phyloP scores from a whole-genome alignment of 2,329 filamentous ascomycete species.

The Colletotrichum acutatum region DNA sequence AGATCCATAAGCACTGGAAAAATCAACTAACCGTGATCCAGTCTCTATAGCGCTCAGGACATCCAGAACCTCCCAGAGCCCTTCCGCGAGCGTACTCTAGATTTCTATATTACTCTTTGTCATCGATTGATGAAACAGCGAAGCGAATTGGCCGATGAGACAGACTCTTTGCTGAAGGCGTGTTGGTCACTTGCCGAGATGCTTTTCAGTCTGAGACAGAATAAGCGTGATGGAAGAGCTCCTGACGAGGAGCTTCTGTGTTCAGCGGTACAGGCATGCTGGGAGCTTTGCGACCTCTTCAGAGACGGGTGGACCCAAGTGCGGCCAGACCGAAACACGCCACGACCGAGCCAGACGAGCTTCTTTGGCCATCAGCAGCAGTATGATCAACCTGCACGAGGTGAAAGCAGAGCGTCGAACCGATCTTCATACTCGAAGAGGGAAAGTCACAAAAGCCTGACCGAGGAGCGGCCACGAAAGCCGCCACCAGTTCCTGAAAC shows the following conservation, averaged over 20 bases:
- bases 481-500: constrained; percentile 78
- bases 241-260: constrained; percentile 87
- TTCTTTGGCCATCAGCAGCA: constrained; percentile 67
- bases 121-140: constrained; percentile 97
- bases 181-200: constrained; percentile 94
- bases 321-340: constrained; percentile 86
- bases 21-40: constrained; percentile 40
- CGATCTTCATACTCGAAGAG: constrained; percentile 64
- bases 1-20: neutral
- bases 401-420: constrained; percentile 61
- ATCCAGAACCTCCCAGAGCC: constrained; percentile 80
- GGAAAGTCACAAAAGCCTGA: constrained; percentile 61
- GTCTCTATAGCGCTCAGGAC: constrained; percentile 90
- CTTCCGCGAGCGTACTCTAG: constrained; percentile 88
- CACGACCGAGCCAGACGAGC: constrained; percentile 80
- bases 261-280: constrained; percentile 91
- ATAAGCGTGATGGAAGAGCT: constrained; percentile 75
- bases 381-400: constrained; percentile 59
- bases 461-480: constrained; percentile 62
- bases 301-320: constrained; percentile 91
- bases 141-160: constrained; percentile 80
- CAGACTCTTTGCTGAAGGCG: constrained; percentile 83
- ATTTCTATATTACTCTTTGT: constrained; percentile 94
- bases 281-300: constrained; percentile 94
- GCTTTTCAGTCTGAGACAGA: constrained; percentile 90